phyloP scores from a whole-genome alignment of 371 early-diverging fungal species.

The Rhizopus delemar region DNA sequence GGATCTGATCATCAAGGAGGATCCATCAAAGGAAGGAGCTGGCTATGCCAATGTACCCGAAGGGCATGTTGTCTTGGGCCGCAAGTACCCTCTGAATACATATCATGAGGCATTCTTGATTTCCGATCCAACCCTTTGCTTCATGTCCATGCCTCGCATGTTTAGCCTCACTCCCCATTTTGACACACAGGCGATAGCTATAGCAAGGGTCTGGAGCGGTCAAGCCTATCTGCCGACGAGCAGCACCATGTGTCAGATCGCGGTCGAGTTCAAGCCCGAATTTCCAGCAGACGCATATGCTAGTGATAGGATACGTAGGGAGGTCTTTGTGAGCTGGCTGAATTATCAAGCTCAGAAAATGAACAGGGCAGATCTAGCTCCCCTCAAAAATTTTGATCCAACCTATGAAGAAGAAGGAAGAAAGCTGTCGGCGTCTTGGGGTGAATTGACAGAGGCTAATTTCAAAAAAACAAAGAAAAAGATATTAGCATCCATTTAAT shows the following conservation, averaged over 20 bases:
- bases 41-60: conserved; percentile 12
- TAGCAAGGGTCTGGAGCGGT: conserved; percentile 44
- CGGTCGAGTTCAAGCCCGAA: conserved; percentile 15
- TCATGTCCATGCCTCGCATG: conserved; percentile 30
- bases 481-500: too few species aligned
- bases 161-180: conserved; percentile 24
- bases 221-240: conserved; percentile 28
- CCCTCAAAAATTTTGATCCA: conserved; percentile 8
- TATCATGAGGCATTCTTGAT: conserved; percentile 38
- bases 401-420: conserved; percentile 8
- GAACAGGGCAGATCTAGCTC: neutral
- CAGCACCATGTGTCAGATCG: conserved; percentile 24
- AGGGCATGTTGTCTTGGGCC: conserved; percentile 12
- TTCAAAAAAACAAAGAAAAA: conserved; percentile 5
- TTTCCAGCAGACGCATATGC: conserved; percentile 2
- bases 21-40: neutral
- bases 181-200: conserved; percentile 36
- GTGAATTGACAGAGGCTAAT: neutral
- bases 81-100: conserved; percentile 26
- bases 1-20: conserved; percentile 14
- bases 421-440: neutral
- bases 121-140: conserved; percentile 38
- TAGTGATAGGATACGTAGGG: conserved; percentile 19
- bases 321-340: conserved; percentile 32
- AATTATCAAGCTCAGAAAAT: conserved; percentile 34